phyloP scores from a whole-genome alignment of 768 basidiomycete species.

The Lentinula sp. region DNA sequence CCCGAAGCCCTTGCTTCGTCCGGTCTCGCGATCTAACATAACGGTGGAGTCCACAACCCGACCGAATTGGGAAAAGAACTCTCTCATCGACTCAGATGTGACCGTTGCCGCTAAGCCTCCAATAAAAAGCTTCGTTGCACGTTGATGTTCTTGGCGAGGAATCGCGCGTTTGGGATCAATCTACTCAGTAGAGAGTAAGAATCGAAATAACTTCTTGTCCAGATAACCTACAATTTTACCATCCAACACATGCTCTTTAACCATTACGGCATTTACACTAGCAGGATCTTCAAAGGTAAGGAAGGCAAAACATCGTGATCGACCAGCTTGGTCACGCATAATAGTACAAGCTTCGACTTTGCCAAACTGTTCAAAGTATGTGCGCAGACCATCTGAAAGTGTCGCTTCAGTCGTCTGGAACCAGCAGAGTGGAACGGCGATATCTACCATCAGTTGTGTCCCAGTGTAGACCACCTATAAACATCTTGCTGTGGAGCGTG shows the following conservation, averaged over 20 bases:
- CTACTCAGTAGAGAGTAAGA: slow-evolving; percentile 41
- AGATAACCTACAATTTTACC: slow-evolving; percentile 85
- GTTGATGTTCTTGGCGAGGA: slow-evolving; percentile 90
- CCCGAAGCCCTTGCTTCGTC: slow-evolving; percentile 94
- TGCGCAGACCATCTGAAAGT: slow-evolving; percentile 60
- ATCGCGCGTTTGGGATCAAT: slow-evolving; percentile 99
- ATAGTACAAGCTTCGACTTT: slow-evolving; percentile 97
- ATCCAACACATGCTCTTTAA: slow-evolving; percentile 89
- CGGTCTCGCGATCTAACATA: slow-evolving; percentile 96
- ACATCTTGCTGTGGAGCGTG: background rate
- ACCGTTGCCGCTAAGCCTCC: slow-evolving; percentile 90
- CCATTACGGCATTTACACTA: slow-evolving; percentile 94
- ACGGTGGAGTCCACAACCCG: slow-evolving; percentile 97
- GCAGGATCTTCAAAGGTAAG: slow-evolving; percentile 91
- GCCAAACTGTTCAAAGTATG: slow-evolving; percentile 95
- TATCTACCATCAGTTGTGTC: slow-evolving; percentile 96
- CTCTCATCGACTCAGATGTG: slow-evolving; percentile 89
- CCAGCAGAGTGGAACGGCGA: background rate
- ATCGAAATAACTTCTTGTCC: slow-evolving; percentile 36
- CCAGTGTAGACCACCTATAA: slow-evolving; percentile 80
- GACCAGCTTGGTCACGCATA: slow-evolving; percentile 94
- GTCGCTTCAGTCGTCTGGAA: background rate
- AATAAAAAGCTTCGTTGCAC: slow-evolving; percentile 93
- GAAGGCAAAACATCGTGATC: slow-evolving; percentile 97
- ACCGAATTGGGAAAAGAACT: slow-evolving; percentile 91